phyloP scores from a whole-genome alignment of 179 eudicot species.

The Sideroxylon spinosum region DNA sequence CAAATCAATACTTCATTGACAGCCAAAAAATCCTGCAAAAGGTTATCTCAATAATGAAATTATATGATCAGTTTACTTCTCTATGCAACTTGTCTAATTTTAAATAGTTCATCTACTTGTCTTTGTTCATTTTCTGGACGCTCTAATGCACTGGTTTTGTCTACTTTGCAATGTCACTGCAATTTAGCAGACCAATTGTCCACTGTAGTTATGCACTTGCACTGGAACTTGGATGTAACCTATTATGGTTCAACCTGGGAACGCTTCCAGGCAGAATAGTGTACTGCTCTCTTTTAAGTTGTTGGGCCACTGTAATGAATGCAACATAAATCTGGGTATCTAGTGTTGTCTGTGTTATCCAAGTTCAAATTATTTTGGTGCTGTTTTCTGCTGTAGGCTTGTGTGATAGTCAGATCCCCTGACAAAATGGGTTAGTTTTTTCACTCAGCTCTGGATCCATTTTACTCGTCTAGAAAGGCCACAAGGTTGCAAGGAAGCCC shows the following conservation, averaged over 20 bases:
- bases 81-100: neutral
- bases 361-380: neutral
- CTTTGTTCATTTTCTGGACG: neutral
- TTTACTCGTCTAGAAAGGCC: neutral
- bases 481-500: neutral
- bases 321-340: neutral
- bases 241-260: neutral
- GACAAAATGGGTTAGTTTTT: neutral
- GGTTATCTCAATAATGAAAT: constrained; percentile 27
- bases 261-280: neutral
- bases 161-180: neutral
- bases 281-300: neutral
- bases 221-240: neutral
- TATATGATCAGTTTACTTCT: neutral
- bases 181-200: neutral
- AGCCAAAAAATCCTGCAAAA: constrained; percentile 71
- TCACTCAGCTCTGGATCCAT: neutral
- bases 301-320: neutral
- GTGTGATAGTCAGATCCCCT: neutral
- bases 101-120: neutral
- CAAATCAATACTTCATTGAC: constrained; percentile 85
- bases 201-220: neutral
- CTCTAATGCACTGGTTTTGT: neutral
- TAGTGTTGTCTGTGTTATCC: neutral
- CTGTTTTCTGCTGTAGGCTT: neutral